phyloP scores from a whole-genome alignment of 2,329 filamentous ascomycete genomes.

The Polytolypa hystricis region DNA sequence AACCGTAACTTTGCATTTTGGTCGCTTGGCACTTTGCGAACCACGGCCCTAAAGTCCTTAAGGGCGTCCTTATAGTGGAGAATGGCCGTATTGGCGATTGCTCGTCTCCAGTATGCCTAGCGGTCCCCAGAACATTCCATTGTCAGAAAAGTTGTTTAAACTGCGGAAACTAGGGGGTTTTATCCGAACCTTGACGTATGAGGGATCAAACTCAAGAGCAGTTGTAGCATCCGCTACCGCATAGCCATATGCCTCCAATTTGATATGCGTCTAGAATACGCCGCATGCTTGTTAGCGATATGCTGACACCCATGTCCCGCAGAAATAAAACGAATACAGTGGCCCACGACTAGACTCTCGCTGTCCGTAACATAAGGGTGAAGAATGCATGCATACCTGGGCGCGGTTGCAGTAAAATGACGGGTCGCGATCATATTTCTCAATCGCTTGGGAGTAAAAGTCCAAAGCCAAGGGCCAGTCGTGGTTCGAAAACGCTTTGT shows the following conservation, averaged over 20 bases:
- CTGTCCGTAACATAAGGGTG: background rate
- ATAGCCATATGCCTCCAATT: constrained; percentile 89
- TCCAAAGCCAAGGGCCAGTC: constrained; percentile 77
- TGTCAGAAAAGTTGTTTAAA: background rate
- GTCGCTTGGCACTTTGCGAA: constrained; percentile 75
- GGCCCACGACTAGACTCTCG: too few relatives aligned
- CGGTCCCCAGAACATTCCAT: background rate
- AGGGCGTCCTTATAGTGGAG: constrained; percentile 79
- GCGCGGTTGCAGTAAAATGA: constrained; percentile 92
- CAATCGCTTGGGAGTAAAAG: constrained; percentile 79
- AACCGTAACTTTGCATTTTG: constrained; percentile 85
- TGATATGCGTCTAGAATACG: constrained; percentile 66
- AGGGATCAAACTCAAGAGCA: constrained; percentile 78
- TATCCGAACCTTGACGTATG: constrained; percentile 66
- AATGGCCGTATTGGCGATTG: constrained; percentile 83
- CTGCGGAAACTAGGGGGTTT: background rate
- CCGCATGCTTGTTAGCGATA: constrained; percentile 1
- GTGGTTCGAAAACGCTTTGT: constrained; percentile 79
- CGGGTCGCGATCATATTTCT: constrained; percentile 68
- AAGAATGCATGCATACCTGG: constrained; percentile 52
- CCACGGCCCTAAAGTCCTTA: constrained; percentile 82
- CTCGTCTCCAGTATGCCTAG: constrained; percentile 88
- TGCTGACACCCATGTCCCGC: background rate
- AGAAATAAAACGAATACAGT: constrained; percentile 2
- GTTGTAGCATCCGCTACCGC: constrained; percentile 83